A percentile compares a stretch with the other conserved stretches of the same genome.
Conservation (phyloP, 2,329 filamentous ascomycete genomes). For the Massarina eburnea region DNA sequence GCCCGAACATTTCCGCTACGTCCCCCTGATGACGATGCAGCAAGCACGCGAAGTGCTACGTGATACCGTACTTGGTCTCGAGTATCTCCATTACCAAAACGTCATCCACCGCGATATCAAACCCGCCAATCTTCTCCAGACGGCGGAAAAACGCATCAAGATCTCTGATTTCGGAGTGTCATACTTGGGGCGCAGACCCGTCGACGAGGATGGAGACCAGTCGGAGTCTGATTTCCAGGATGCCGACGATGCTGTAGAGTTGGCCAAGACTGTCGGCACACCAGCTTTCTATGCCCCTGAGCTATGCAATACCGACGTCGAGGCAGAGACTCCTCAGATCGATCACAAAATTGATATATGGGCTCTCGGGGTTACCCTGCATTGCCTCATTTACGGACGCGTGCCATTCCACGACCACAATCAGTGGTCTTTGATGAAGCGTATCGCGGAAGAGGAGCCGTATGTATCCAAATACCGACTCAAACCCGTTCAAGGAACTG, state of each 20-base stretch:
- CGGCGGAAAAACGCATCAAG: constrained; percentile 82
- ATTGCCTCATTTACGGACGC: constrained; percentile 90
- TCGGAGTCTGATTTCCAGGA: constrained; percentile 83
- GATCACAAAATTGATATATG: constrained; percentile 96
- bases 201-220: constrained; percentile 73
- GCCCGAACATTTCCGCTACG: constrained; percentile 87
- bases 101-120: constrained; percentile 56
- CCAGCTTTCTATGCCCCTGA: constrained; percentile 98
- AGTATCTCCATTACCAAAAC: constrained; percentile 72
- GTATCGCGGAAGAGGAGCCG: constrained; percentile 89
- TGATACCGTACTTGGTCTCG: constrained; percentile 88
- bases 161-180: constrained; percentile 99
- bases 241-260: constrained; percentile 87
- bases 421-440: constrained; percentile 87
- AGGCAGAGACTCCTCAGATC: constrained; percentile 68
- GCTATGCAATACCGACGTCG: constrained; percentile 83
- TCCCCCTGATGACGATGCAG: constrained; percentile 86
- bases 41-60: constrained; percentile 83
- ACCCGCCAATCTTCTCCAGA: constrained; percentile 83
- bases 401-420: constrained; percentile 92
- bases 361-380: constrained; percentile 94
- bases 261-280: constrained; percentile 98
- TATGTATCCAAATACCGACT: constrained; percentile 83
- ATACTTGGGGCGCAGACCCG: constrained; percentile 86
- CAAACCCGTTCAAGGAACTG: constrained; percentile 63